Conservation (phyloP, 768 basidiomycete genomes). For the Kwoniella mangroviensis region DNA sequence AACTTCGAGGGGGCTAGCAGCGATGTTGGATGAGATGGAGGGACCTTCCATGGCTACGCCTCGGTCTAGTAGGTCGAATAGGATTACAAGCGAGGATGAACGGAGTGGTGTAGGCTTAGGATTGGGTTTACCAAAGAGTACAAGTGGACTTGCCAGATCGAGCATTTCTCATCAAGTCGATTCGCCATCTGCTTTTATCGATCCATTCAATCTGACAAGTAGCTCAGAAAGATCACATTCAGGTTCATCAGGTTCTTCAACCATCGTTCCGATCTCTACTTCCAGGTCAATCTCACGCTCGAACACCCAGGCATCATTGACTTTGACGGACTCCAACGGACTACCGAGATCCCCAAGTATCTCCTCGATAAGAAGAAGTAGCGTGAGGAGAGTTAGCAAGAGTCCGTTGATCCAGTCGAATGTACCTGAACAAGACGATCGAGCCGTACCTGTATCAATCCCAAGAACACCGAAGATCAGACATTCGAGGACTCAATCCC, state of each 20-base stretch:
- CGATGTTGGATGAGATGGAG: conserved; percentile 27
- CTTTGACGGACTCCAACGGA: conserved; percentile 17
- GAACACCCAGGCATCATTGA: conserved; percentile 26
- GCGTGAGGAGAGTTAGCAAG: conserved; percentile 23
- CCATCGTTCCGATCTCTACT: conserved; percentile 21
- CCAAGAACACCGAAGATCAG: conserved; percentile 29
- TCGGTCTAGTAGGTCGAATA: conserved; percentile 5
- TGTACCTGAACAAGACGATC: conserved; percentile 13
- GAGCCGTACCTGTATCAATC: neutral
- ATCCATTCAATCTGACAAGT: conserved; percentile 22
- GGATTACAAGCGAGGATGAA: conserved; percentile 4
- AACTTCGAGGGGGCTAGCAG: conserved; percentile 16
- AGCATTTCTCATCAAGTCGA: conserved; percentile 5
- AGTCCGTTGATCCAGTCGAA: conserved; percentile 28
- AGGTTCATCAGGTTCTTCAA: conserved; percentile 32
- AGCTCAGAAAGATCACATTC: conserved; percentile 27
- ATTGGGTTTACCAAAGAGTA: conserved; percentile 30
- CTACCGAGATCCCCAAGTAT: conserved; percentile 9
- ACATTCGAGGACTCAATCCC: conserved; percentile 36
- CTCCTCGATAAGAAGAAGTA: neutral
- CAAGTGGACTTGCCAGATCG: conserved; percentile 17
- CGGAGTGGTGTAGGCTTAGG: conserved; percentile 24
- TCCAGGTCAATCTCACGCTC: conserved; percentile 25
- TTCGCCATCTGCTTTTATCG: conserved; percentile 6
- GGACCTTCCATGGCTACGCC: conserved; percentile 3